phyloP scores from a whole-genome alignment of 371 early-diverging fungal genomes.

The Mucor circinelloides region DNA sequence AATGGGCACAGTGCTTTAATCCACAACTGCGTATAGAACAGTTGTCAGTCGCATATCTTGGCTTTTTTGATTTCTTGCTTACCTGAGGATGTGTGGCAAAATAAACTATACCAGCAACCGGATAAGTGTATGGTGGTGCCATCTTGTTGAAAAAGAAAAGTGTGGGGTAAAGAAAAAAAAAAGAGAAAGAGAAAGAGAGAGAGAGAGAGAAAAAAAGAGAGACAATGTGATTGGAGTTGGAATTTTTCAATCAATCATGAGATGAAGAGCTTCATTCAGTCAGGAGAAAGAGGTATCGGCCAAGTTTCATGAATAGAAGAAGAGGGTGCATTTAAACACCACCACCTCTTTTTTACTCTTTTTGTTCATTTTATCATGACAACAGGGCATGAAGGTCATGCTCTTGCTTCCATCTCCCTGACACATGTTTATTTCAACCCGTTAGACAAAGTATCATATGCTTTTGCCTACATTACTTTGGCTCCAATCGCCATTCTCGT shows the following conservation, averaged over 20 bases:
- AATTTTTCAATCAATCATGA: not conserved
- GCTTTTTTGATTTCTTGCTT: not conserved
- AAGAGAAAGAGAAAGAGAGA: not conserved
- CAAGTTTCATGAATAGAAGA: not conserved
- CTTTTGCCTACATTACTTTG: slow-evolving; percentile 73
- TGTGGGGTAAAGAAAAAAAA: not conserved
- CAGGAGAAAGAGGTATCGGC: not conserved
- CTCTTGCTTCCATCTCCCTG: slow-evolving; percentile 63
- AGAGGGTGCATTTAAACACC: not conserved
- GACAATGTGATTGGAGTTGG: slow-evolving; percentile 1
- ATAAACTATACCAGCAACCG: slow-evolving; percentile 50
- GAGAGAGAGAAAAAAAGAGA: not conserved
- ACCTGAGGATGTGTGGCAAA: slow-evolving; percentile 57
- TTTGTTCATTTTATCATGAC: not conserved
- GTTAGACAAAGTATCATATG: slow-evolving; percentile 52
- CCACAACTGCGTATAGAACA: slow-evolving; percentile 51
- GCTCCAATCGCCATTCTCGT: slow-evolving; percentile 81
- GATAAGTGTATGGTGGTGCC: slow-evolving; percentile 53
- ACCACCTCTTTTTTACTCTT: not conserved
- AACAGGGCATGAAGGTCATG: not conserved
- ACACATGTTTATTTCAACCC: slow-evolving; percentile 77
- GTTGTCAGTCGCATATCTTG: slow-evolving; percentile 25
- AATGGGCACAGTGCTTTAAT: slow-evolving; percentile 46
- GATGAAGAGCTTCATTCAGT: not conserved
- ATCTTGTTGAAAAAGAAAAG: slow-evolving; percentile 7